Percentiles rank a stretch among this genome's conserved stretches.
phyloP scores from a whole-genome alignment of 768 basidiomycete genomes.

The Boletus tomentosulus region DNA sequence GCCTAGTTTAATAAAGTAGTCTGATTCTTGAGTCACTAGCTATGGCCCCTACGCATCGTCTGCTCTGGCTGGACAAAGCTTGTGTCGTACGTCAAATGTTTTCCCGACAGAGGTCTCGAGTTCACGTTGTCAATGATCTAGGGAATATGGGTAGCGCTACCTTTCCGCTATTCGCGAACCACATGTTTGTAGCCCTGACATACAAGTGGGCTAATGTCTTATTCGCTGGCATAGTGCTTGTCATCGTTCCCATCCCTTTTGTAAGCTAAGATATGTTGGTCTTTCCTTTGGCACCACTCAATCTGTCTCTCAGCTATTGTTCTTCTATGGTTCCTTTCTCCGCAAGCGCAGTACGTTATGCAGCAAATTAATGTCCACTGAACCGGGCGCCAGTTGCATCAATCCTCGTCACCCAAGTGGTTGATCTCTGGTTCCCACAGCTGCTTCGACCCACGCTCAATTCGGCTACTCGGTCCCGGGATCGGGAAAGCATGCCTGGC shows the following conservation, averaged over 20 bases:
- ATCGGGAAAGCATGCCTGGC: conserved; percentile 9
- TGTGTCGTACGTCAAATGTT: conserved; percentile 41
- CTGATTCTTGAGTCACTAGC: conserved; percentile 23
- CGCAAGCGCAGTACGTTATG: conserved; percentile 23
- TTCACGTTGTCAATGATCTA: conserved; percentile 14
- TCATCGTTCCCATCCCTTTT: conserved; percentile 56
- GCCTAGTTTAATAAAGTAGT: background rate
- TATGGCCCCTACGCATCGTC: conserved; percentile 61
- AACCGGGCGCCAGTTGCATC: background rate
- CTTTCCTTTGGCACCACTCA: background rate
- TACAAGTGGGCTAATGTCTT: conserved; percentile 58
- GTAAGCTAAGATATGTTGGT: conserved; percentile 27
- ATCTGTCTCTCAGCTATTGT: conserved; percentile 20
- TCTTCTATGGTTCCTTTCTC: conserved; percentile 29
- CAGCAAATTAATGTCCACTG: conserved; percentile 8
- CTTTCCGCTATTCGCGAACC: conserved; percentile 59
- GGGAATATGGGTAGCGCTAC: conserved; percentile 47
- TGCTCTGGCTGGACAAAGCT: conserved; percentile 61
- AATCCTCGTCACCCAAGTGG: background rate
- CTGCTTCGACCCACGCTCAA: background rate
- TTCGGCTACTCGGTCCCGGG: background rate
- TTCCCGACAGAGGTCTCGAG: background rate
- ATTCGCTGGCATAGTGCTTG: conserved; percentile 46
- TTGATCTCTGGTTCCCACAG: background rate
- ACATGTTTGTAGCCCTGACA: conserved; percentile 53